Evolutionary conservation across 495 filamentous ascomycete species (phyloP).

Genomic region (Amphirosellinia nigrospora): DNA sequence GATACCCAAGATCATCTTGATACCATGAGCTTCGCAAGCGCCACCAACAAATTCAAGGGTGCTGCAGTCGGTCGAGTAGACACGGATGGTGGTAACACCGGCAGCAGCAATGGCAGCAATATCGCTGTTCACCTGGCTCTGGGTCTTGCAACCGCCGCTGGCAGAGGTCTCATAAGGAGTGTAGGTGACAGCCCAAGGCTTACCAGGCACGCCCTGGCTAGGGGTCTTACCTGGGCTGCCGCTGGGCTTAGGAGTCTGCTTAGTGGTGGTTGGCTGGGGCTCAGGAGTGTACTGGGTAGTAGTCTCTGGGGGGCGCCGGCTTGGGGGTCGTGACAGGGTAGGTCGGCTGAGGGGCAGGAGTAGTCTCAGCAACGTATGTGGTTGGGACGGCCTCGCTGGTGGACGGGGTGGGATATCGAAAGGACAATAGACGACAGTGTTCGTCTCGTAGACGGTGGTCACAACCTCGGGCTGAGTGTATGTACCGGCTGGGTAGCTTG

Average conservation of each 20-base stretch:
- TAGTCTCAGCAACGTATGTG: conserved; percentile 26
- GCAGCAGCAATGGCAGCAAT: conserved; percentile 70
- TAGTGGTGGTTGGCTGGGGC: conserved; percentile 33
- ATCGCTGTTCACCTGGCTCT: conserved; percentile 64
- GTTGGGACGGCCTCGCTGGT: conserved; percentile 36
- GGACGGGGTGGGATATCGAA: conserved; percentile 54
- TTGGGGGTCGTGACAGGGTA: conserved; percentile 22
- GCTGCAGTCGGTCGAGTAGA: conserved; percentile 92
- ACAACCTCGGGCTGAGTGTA: conserved; percentile 73
- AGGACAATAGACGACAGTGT: conserved; percentile 75
- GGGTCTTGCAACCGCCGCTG: conserved; percentile 69
- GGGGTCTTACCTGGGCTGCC: conserved; percentile 24
- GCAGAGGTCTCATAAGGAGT: conserved; percentile 70
- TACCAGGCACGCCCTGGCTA: conserved; percentile 44
- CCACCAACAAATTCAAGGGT: conserved; percentile 75
- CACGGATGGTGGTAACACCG: conserved; percentile 81
- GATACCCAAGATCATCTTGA: conserved; percentile 85
- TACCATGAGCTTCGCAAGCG: conserved; percentile 63
- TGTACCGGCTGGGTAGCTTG: conserved; percentile 70
- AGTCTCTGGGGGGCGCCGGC: conserved; percentile 22
- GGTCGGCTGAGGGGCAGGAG: conserved; percentile 30
- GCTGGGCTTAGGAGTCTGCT: conserved; percentile 30
- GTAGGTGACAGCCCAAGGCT: conserved; percentile 90
- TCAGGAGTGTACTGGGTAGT: conserved; percentile 30
- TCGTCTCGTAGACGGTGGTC: conserved; percentile 72